These are phyloP conservation scores for Goniomonas avonlea DNA, from an alignment of 78 protist genomes.

Conservation along the genomic window DNA sequence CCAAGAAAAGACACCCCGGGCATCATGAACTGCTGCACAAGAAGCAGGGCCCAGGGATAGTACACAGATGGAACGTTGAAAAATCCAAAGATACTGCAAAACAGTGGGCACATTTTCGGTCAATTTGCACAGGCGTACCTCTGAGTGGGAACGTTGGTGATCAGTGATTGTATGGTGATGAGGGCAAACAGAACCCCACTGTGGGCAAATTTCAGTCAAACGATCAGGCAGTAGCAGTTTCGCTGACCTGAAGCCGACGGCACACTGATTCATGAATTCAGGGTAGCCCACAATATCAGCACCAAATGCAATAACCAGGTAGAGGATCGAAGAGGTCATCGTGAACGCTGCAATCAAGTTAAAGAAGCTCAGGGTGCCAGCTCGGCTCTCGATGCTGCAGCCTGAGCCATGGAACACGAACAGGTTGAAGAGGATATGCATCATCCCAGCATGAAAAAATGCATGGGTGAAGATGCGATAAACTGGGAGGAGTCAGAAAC, in stretches of 20 bases:
- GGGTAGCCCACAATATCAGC: neutral
- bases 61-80: neutral
- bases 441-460: neutral
- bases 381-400: neutral
- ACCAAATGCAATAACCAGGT: neutral
- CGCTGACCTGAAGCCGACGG: too few species aligned
- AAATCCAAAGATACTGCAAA: conserved; percentile 1
- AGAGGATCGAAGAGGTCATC: neutral
- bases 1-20: conserved; percentile 6
- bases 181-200: neutral
- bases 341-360: neutral
- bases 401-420: neutral
- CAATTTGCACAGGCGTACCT: neutral
- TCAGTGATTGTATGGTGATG: neutral
- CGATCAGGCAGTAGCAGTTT: too few species aligned
- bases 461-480: neutral
- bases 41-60: conserved; percentile 8
- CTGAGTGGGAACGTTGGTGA: neutral
- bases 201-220: neutral
- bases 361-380: neutral
- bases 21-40: neutral
- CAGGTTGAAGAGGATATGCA: conserved; percentile 10
- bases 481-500: too few species aligned
- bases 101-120: neutral
- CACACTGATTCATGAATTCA: too few species aligned